phyloP scores from a whole-genome alignment of 352 stramenopile species.

The Aphanomyces euteiches region DNA sequence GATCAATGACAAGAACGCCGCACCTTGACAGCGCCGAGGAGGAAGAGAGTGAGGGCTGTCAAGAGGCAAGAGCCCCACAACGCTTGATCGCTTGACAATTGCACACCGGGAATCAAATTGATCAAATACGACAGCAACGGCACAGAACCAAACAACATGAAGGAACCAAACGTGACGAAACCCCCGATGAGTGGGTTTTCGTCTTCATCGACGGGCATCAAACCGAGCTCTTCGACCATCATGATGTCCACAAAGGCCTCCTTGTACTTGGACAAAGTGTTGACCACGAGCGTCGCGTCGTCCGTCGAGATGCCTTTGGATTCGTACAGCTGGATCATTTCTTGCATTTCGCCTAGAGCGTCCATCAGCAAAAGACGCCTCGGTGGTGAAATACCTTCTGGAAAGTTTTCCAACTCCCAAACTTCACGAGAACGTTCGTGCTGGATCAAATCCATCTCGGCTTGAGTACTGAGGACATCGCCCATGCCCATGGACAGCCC shows the following conservation, averaged over 20 bases:
- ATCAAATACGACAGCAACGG: slow-evolving; percentile 92
- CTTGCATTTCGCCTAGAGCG: slow-evolving; percentile 92
- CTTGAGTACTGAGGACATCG: slow-evolving; percentile 92
- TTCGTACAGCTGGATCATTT: slow-evolving; percentile 97
- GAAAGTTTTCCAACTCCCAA: slow-evolving; percentile 69
- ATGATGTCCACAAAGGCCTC: slow-evolving; percentile 97
- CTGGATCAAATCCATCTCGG: slow-evolving; percentile 90
- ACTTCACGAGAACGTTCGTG: slow-evolving; percentile 89
- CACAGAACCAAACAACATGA: slow-evolving; percentile 89
- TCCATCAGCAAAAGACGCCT: slow-evolving; percentile 91
- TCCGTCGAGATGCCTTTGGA: slow-evolving; percentile 85
- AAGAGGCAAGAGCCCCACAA: slow-evolving; percentile 92
- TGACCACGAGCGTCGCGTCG: slow-evolving; percentile 88
- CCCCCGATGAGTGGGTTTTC: slow-evolving; percentile 79
- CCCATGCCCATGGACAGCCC: slow-evolving; percentile 94
- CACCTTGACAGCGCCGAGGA: slow-evolving; percentile 90
- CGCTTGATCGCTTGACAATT: slow-evolving; percentile 53
- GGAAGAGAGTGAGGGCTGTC: slow-evolving; percentile 91
- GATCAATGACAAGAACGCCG: neutral
- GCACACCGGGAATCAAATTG: slow-evolving; percentile 68
- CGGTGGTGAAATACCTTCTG: slow-evolving; percentile 28
- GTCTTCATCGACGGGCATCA: slow-evolving; percentile 92
- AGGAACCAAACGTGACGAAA: slow-evolving; percentile 87
- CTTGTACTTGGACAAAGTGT: slow-evolving; percentile 95
- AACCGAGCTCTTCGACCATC: slow-evolving; percentile 95